A percentile compares a stretch with the other conserved stretches of the same genome.
These are phyloP conservation scores for Neolentinus lepideus DNA, from an alignment of 1,284 basidiomycete genomes.

Conservation along the genomic window DNA sequence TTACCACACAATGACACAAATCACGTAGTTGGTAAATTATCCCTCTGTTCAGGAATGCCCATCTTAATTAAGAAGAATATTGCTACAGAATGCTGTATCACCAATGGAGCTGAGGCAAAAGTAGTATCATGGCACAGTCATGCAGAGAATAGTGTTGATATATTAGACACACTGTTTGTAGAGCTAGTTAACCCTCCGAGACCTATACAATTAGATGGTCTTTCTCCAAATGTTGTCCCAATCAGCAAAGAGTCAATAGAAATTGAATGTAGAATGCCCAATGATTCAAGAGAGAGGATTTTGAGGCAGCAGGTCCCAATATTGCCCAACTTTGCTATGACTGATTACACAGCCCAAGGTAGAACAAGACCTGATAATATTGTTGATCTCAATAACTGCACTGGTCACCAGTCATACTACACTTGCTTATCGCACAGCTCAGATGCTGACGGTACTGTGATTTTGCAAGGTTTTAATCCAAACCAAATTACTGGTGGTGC, in stretches of 20 bases:
- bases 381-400: conserved; percentile 23
- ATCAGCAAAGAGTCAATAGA: conserved; percentile 9
- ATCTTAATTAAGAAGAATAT: background rate
- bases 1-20: background rate
- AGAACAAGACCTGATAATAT: conserved; percentile 26
- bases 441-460: conserved; percentile 21
- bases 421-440: conserved; percentile 27
- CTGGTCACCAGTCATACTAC: conserved; percentile 25
- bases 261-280: conserved; percentile 12
- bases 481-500: conserved; percentile 14
- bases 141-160: background rate
- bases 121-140: background rate
- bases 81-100: background rate
- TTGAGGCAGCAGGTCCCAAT: conserved; percentile 24
- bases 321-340: conserved; percentile 33
- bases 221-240: conserved; percentile 32
- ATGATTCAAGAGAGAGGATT: conserved; percentile 11
- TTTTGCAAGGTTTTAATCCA: conserved; percentile 22
- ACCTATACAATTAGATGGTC: conserved; percentile 19
- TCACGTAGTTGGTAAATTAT: background rate
- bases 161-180: conserved; percentile 13
- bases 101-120: too few species aligned
- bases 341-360: conserved; percentile 32
- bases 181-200: conserved; percentile 22
- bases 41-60: background rate